These are phyloP conservation scores for Backusella mclennaniae DNA, from an alignment of 192 early-diverging fungal genomes.

Conservation along the genomic window DNA sequence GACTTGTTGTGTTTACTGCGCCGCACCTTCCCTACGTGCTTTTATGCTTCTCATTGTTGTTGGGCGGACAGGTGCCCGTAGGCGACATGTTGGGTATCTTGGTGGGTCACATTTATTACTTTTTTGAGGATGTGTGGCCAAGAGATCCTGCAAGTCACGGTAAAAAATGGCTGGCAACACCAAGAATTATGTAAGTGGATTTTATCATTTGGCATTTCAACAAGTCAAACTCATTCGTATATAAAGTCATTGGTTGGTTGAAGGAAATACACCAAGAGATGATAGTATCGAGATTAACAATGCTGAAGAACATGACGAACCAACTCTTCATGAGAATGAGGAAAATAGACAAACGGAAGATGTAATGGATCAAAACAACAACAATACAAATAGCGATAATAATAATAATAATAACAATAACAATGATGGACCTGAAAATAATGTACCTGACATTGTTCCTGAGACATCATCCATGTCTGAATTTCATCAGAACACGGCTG, in stretches of 20 bases:
- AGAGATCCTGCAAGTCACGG: conserved; percentile 58
- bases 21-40: conserved; percentile 92
- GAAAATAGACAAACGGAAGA: background rate
- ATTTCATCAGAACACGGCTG: too few species aligned
- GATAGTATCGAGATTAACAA: conserved; percentile 10
- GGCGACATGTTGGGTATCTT: conserved; percentile 82
- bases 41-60: conserved; percentile 81
- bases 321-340: background rate
- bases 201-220: too few species aligned
- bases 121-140: conserved; percentile 94
- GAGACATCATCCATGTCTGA: background rate
- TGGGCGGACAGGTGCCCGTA: conserved; percentile 74
- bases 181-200: conserved; percentile 48
- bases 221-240: background rate
- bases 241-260: conserved; percentile 13
- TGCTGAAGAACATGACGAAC: background rate
- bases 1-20: conserved; percentile 88
- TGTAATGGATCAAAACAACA: too few species aligned
- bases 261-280: conserved; percentile 17
- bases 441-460: background rate
- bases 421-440: background rate
- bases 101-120: conserved; percentile 94
- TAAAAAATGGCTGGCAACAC: conserved; percentile 52
- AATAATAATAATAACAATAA: background rate
- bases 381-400: background rate